phyloP scores from a whole-genome alignment of 345 rosid species.

The Salix viminalis region DNA sequence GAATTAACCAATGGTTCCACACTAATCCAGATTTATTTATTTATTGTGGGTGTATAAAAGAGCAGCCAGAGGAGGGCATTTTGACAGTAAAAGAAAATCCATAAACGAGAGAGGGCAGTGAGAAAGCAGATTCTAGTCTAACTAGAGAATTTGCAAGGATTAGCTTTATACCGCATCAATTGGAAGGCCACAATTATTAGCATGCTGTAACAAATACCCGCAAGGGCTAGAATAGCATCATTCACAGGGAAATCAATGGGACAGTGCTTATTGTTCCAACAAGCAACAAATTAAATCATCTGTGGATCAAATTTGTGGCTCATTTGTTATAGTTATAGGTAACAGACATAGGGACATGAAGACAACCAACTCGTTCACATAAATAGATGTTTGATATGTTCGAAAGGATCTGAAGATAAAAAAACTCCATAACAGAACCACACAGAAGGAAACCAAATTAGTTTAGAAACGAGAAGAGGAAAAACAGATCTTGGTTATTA shows the following conservation, averaged over 20 bases:
- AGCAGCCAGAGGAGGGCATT: background rate
- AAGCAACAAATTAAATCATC: conserved; percentile 3
- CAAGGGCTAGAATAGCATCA: background rate
- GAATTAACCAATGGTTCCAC: background rate
- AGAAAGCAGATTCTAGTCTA: background rate
- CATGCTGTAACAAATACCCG: background rate
- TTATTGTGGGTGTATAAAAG: background rate
- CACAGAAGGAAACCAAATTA: conserved; percentile 11
- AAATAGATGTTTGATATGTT: conserved; percentile 9
- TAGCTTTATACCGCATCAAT: background rate
- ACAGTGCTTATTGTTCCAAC: background rate
- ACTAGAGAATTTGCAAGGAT: background rate
- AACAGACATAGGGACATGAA: conserved; percentile 14
- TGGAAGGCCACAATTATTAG: background rate
- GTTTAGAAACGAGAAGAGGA: conserved; percentile 5
- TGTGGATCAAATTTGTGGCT: conserved; percentile 6
- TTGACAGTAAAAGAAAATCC: background rate
- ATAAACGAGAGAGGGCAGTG: background rate
- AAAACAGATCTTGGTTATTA: conserved; percentile 43
- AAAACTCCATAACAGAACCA: conserved; percentile 13
- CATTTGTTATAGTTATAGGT: background rate
- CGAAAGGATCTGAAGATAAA: conserved; percentile 13
- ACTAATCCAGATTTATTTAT: background rate
- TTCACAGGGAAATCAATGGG: background rate
- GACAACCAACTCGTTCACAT: conserved; percentile 20